A percentile compares a stretch with the other conserved stretches of the same genome.
These are phyloP conservation scores for Amylostereum chailletii DNA, from an alignment of 1,284 basidiomycete genomes.

Conservation along the genomic window DNA sequence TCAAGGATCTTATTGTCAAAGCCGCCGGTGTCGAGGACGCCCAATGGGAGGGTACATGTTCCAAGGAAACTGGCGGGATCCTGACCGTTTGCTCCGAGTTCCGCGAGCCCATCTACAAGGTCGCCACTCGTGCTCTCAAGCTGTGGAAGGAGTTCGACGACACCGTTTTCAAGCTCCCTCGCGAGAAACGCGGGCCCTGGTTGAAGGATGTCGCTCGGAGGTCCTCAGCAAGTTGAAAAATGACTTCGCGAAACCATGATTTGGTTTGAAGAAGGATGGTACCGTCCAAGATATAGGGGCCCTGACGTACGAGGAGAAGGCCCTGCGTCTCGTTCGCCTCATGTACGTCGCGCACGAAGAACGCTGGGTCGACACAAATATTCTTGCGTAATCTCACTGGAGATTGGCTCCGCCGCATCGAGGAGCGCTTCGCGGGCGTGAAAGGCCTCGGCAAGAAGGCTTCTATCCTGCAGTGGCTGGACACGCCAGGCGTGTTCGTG, in stretches of 20 bases:
- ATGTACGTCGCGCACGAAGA: conserved; percentile 91
- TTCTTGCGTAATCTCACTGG: conserved; percentile 94
- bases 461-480: conserved; percentile 87
- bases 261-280: conserved; percentile 90
- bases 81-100: conserved; percentile 96
- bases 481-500: conserved; percentile 76
- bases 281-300: conserved; percentile 80
- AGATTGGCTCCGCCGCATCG: conserved; percentile 94
- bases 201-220: conserved; percentile 81
- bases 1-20: conserved; percentile 95
- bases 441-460: conserved; percentile 70
- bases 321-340: conserved; percentile 82
- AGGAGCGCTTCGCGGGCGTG: conserved; percentile 95
- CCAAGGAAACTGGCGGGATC: conserved; percentile 91
- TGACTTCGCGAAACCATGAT: conserved; percentile 97
- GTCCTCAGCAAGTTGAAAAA: conserved; percentile 90
- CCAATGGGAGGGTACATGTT: conserved; percentile 93
- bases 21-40: conserved; percentile 89
- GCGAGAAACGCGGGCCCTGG: conserved; percentile 92
- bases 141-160: conserved; percentile 99
- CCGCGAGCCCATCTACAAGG: conserved; percentile 98
- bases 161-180: conserved; percentile 88
- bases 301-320: conserved; percentile 98
- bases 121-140: conserved; percentile 93
- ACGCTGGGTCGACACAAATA: conserved; percentile 91